These are phyloP conservation scores for Aspergillus novoparasiticus DNA, from an alignment of 2,329 filamentous ascomycete genomes.

Conservation along the genomic window DNA sequence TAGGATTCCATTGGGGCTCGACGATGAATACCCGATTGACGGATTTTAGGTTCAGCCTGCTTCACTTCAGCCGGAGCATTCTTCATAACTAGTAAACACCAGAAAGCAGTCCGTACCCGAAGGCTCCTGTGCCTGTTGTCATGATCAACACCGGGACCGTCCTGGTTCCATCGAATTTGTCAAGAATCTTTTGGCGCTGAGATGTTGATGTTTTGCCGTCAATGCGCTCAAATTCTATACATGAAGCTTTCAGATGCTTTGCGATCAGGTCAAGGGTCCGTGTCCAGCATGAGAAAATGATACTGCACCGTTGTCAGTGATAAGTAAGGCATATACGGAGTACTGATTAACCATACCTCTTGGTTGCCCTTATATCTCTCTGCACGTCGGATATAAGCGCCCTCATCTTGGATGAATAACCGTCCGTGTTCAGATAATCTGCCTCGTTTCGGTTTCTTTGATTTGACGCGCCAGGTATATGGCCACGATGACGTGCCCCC, in stretches of 20 bases:
- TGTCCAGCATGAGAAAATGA: slow-evolving; percentile 54
- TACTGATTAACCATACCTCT: slow-evolving; percentile 25
- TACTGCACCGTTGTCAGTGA: slow-evolving; percentile 30
- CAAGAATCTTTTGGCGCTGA: slow-evolving; percentile 7
- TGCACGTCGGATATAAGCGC: slow-evolving; percentile 35
- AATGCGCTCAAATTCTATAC: slow-evolving; percentile 3
- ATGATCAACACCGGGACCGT: slow-evolving; percentile 5
- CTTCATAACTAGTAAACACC: neutral
- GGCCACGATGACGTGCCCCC: neutral
- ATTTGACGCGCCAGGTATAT: neutral
- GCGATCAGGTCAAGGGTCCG: slow-evolving; percentile 44
- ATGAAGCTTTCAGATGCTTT: neutral
- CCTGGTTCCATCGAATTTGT: slow-evolving; percentile 3
- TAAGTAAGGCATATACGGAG: neutral
- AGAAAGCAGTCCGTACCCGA: slow-evolving; percentile 4
- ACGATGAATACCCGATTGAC: slow-evolving; percentile 55
- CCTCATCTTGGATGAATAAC: slow-evolving; percentile 12
- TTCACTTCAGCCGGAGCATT: neutral
- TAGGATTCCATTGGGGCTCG: slow-evolving; percentile 60
- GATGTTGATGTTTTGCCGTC: slow-evolving; percentile 7
- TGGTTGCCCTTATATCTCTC: slow-evolving; percentile 27
- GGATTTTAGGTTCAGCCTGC: slow-evolving; percentile 51
- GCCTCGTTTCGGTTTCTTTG: neutral
- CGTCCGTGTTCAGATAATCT: neutral
- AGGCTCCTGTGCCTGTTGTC: slow-evolving; percentile 13